These are phyloP conservation scores for Remersonia thermophila DNA, from an alignment of 2,329 filamentous ascomycete species.

Conservation along the genomic window DNA sequence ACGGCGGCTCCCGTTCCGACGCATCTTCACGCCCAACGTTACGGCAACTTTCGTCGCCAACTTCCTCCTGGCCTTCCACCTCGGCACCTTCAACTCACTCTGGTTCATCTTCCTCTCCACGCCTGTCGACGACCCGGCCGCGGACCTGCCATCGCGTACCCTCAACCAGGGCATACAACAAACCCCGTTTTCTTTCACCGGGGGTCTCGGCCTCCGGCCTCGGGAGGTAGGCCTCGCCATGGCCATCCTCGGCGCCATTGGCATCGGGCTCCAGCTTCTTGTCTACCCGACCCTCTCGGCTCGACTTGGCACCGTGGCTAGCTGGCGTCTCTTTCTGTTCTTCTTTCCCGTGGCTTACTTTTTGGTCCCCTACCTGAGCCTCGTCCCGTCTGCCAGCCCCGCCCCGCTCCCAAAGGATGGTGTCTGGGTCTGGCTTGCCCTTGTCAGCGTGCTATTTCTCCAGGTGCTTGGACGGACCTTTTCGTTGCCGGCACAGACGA, in stretches of 20 bases:
- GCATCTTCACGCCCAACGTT: conserved; percentile 45
- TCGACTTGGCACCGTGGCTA: conserved; percentile 53
- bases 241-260: conserved; percentile 62
- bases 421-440: conserved; percentile 49
- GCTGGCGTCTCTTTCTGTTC: conserved; percentile 55
- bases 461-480: conserved; percentile 67
- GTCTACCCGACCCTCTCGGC: conserved; percentile 58
- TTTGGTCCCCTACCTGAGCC: conserved; percentile 55
- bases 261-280: conserved; percentile 60
- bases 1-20: conserved; percentile 37
- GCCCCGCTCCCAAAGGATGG: conserved; percentile 42
- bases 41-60: conserved; percentile 47
- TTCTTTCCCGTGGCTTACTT: conserved; percentile 61
- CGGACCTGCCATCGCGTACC: too few relatives aligned
- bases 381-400: conserved; percentile 46
- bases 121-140: conserved; percentile 40
- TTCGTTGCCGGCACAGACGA: conserved; percentile 44
- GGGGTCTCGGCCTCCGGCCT: conserved; percentile 63
- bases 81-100: conserved; percentile 64
- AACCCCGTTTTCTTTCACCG: conserved; percentile 53
- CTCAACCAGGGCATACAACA: conserved; percentile 19
- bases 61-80: conserved; percentile 58
- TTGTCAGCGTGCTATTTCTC: conserved; percentile 48
- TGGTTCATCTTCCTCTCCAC: conserved; percentile 69
- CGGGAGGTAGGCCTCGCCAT: conserved; percentile 64